These are phyloP conservation scores for Phylloporus sp. DNA, from an alignment of 768 basidiomycete genomes.

Conservation along the genomic window DNA sequence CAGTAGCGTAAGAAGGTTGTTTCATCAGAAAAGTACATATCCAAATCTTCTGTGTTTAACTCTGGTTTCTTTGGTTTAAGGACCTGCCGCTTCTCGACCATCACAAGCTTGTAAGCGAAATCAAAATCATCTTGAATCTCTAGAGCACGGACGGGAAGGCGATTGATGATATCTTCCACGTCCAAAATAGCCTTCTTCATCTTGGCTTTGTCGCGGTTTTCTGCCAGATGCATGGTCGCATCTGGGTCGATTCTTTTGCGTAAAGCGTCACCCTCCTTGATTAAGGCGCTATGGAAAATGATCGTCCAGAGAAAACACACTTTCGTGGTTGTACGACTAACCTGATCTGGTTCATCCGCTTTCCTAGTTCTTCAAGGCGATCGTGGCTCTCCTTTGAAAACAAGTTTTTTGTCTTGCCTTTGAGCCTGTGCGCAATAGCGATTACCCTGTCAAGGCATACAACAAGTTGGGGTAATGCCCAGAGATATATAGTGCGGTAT, in stretches of 20 bases:
- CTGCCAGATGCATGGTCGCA: slow-evolving; percentile 25
- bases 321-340: slow-evolving; percentile 18
- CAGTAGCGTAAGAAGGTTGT: no score
- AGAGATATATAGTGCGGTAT: slow-evolving; percentile 37
- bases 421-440: slow-evolving; percentile 22
- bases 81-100: slow-evolving; percentile 11
- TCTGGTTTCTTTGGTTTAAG: slow-evolving; percentile 15
- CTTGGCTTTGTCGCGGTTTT: slow-evolving; percentile 11
- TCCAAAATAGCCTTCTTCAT: slow-evolving; percentile 29
- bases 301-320: background rate
- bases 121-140: slow-evolving; percentile 26
- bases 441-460: slow-evolving; percentile 38
- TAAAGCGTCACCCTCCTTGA: slow-evolving; percentile 26
- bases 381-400: slow-evolving; percentile 29
- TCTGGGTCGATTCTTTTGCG: slow-evolving; percentile 32
- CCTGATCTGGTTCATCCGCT: slow-evolving; percentile 31
- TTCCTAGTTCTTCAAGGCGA: slow-evolving; percentile 33
- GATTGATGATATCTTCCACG: slow-evolving; percentile 27
- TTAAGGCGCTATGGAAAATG: slow-evolving; percentile 16
- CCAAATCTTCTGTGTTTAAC: slow-evolving; percentile 27
- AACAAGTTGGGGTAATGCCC: slow-evolving; percentile 39
- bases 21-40: no score
- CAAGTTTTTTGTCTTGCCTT: slow-evolving; percentile 31
- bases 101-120: slow-evolving; percentile 34
- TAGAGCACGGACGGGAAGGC: slow-evolving; percentile 17